A percentile compares a stretch with the other conserved stretches of the same genome.
Conservation (phyloP, 2,329 filamentous ascomycete genomes). For the Monosporascus cannonballus region DNA sequence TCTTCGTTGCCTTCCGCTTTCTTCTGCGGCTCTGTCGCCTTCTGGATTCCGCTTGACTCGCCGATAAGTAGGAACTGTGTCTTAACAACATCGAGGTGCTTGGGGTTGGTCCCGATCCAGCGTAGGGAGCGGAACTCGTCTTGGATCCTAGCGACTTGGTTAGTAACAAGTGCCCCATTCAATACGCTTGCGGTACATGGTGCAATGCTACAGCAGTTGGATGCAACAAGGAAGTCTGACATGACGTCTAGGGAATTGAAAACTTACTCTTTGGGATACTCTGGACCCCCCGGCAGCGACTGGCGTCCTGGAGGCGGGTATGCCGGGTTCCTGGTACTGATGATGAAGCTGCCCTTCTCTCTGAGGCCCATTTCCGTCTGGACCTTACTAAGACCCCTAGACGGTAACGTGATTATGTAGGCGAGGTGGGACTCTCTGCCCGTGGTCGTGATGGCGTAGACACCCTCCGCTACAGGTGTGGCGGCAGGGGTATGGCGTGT, state of each 20-base stretch:
- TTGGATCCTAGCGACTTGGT: constrained; percentile 42
- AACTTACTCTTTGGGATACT: constrained; percentile 64
- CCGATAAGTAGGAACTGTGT: constrained; percentile 77
- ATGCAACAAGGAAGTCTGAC: constrained; percentile 5
- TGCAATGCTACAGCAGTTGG: constrained; percentile 4
- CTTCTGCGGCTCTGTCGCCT: constrained; percentile 48
- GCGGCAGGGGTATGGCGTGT: constrained; percentile 63
- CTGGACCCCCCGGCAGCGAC: constrained; percentile 56
- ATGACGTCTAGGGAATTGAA: neutral
- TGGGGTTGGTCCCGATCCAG: constrained; percentile 69
- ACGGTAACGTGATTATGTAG: constrained; percentile 72
- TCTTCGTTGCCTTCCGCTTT: constrained; percentile 56
- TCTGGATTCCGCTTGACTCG: constrained; percentile 51
- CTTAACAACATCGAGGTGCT: constrained; percentile 68
- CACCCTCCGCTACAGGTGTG: constrained; percentile 73
- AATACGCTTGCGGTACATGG: too few species aligned
- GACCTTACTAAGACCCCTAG: constrained; percentile 56
- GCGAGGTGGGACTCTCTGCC: constrained; percentile 68
- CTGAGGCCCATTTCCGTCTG: constrained; percentile 70
- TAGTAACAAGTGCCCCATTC: constrained; percentile 9
- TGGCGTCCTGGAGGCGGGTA: constrained; percentile 59
- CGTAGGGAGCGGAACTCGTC: constrained; percentile 66
- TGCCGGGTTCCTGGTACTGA: constrained; percentile 76
- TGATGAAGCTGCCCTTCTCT: constrained; percentile 67
- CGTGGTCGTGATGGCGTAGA: constrained; percentile 74